Conservation (phyloP, 2,329 filamentous ascomycete species). For the Setomelanomma holmii region DNA sequence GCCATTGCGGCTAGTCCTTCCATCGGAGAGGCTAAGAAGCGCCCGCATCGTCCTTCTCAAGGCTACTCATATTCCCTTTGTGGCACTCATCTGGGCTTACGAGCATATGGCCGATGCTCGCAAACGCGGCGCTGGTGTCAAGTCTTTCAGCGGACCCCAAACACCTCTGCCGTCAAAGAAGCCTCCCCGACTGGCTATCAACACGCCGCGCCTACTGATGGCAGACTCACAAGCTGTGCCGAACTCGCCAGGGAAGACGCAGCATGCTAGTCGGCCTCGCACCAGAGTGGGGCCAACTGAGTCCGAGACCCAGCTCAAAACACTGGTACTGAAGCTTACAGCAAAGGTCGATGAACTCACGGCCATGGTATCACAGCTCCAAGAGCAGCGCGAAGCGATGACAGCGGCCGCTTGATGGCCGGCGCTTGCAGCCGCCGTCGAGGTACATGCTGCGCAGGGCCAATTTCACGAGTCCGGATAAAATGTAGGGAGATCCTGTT, state of each 20-base stretch:
- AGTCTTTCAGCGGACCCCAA: slow-evolving; percentile 45
- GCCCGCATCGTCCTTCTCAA: slow-evolving; percentile 66
- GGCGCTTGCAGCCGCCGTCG: slow-evolving; percentile 43
- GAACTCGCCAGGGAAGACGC: slow-evolving; percentile 23
- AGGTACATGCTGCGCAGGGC: slow-evolving; percentile 14
- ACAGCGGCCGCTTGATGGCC: slow-evolving; percentile 41
- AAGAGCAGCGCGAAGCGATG: slow-evolving; percentile 41
- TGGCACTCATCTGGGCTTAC: slow-evolving; percentile 72
- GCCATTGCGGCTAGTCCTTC: slow-evolving; percentile 72
- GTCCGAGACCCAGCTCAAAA: slow-evolving; percentile 41
- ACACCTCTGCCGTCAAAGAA: slow-evolving; percentile 33
- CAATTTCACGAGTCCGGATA: slow-evolving; percentile 14
- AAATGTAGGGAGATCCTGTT: slow-evolving; percentile 17
- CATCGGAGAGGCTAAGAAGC: slow-evolving; percentile 68
- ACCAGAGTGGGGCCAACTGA: slow-evolving; percentile 32
- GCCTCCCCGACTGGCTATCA: slow-evolving; percentile 38
- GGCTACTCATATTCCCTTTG: slow-evolving; percentile 70
- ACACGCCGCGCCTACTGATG: slow-evolving; percentile 40
- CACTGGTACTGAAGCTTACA: slow-evolving; percentile 49
- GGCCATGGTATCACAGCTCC: slow-evolving; percentile 47
- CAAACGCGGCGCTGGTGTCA: slow-evolving; percentile 22
- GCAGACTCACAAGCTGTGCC: slow-evolving; percentile 32
- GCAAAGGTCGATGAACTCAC: slow-evolving; percentile 51
- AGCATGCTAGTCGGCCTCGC: slow-evolving; percentile 28
- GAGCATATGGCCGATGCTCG: slow-evolving; percentile 55